Base-by-base conservation (phyloP, 139 green algal genomes). In the Chlorella sp. region DNA sequence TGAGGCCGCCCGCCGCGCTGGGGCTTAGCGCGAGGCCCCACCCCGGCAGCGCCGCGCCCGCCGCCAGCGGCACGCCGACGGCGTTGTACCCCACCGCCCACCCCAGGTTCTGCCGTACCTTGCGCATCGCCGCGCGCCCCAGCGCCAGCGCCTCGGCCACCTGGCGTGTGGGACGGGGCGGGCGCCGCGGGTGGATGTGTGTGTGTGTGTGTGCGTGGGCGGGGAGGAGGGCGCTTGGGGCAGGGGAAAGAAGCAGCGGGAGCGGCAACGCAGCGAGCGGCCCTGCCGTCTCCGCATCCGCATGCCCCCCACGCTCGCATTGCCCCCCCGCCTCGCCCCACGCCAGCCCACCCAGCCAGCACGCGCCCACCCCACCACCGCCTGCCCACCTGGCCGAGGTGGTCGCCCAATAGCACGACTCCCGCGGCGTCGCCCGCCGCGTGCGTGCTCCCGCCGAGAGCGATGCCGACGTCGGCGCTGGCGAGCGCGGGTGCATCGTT, bases 1-100 rank as follows among this genome's bases (percentile, higher is more conserved):
- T 99, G 83, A 97, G 91, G 31, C 81, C 95, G 3, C 87, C 95
- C 0, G 93, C 90, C 12, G 89, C 77, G 7, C 90, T 90, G 8
- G 95, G 95, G 71, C 88, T 94, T 5, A 99, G 89, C 23, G 88
- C 87, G 11, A 97, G 53, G 53, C 92, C 94, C 51, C 83, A 83
- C 1, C 50, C 60, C 0, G 95, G 95, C 74, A 99, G 86, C 76
- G 93, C 64, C 1, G 83, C 91, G 53, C 95, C 95, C 19, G 93
- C 95, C 0, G 95, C 95, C 50, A 98, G 56, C 0, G 95, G 95
- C 14, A 99, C 92, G 36, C 90, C 94, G 29, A 98, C 69, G 14
- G 92, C 53, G 82, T 99, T 99, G 84, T 99, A 99, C 0, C 82
- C 76, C 33, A 99, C 83, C 41, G 95, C 95, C 92, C 95, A 98